Conservation (phyloP, 768 basidiomycete genomes). For the Pleurotus platypus region DNA sequence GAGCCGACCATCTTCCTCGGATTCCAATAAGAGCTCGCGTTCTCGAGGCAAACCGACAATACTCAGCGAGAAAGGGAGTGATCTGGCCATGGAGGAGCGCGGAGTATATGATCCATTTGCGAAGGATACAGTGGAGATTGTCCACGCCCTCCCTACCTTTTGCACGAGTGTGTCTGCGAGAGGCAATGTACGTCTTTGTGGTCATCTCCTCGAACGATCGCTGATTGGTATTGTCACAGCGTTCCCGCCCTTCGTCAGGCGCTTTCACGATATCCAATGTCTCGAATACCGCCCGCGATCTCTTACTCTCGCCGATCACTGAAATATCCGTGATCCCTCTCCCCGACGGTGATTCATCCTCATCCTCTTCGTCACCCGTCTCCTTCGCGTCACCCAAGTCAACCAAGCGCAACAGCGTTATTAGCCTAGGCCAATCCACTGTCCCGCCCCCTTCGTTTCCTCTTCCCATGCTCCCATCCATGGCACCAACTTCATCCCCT, state of each 20-base stretch:
- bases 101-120: not conserved
- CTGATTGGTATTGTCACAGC: not conserved
- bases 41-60: not conserved
- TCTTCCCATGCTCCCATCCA: not conserved
- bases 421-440: not conserved
- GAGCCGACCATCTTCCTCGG: not conserved
- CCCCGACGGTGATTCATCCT: too few species aligned
- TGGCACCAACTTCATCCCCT: not conserved
- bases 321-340: not conserved
- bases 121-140: constrained; percentile 5
- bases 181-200: not conserved
- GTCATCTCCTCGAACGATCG: not conserved
- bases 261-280: constrained; percentile 5
- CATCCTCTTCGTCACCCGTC: too few species aligned
- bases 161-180: not conserved
- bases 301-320: not conserved
- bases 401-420: not conserved
- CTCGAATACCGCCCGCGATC: not conserved
- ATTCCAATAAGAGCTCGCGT: not conserved
- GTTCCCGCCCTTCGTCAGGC: not conserved
- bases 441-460: not conserved
- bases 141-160: constrained; percentile 1
- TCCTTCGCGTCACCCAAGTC: not conserved
- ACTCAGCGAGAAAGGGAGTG: not conserved
- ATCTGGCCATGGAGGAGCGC: not conserved